Evolutionary conservation across 2,329 filamentous ascomycete species (phyloP), one percentile per base, ranked within the genome.

Genomic region (Coccinonectria pachysandricola): DNA sequence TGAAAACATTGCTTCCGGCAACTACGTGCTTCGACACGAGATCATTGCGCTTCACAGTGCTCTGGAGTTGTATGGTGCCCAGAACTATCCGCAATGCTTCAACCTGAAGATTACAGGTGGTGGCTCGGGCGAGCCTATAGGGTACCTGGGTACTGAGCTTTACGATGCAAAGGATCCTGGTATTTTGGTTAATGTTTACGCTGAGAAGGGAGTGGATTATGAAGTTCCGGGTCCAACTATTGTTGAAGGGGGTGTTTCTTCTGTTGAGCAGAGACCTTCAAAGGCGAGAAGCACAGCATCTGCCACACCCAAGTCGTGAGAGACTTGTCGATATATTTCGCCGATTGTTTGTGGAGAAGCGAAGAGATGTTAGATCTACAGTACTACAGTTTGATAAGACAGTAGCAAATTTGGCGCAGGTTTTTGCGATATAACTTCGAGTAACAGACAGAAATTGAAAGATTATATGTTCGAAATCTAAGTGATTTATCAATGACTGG

Each of bases 1-100:
- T 17, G 43, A 50, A 27, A 51, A 50, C 35, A 56, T 70, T 17
- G 57, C 53, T 1, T 42, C 62, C 5, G 65, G 67, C 2, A 67
- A 68, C 49, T 71, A 71, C 32, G 64, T 71, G 24, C 54, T 71
- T 19, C 62, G 66, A 6, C 64, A 70, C 39, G 66, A 71, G 43
- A 66, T 68, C 34, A 68, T 71, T 29, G 65, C 60, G 12, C 59
- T 71, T 5, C 66, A 71, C 49, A 56, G 52, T 17, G 63, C 64
- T 10, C 51, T 41, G 3, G 50, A 60, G 19, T 26, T 40, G 15
- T 39, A 53, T 5, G 59, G 59, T 23, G 65, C 65, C 3, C 65
- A 71, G 47, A 57, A 59, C 33, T 70, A 71, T 38, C 64, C 66
- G 8, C 62, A 68, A 49, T 71, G 66, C 42, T 51, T 67, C 32